Evolutionary conservation across 2,329 filamentous ascomycete genomes (phyloP).

Genomic region (Epichloe hybrida): DNA sequence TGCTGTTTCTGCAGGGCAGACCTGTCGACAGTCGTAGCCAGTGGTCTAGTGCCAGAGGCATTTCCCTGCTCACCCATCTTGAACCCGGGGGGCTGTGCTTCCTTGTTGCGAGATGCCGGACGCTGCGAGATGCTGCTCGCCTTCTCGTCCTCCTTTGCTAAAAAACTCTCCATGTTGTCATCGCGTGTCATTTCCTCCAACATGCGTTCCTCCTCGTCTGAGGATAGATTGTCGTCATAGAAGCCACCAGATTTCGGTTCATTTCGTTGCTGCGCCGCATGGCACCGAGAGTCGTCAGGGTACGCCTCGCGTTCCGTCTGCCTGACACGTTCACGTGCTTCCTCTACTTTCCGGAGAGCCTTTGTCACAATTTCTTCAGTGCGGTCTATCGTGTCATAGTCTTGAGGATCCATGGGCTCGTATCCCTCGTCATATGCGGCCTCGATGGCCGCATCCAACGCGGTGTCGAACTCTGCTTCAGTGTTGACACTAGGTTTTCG

Average conservation of each 20-base stretch:
- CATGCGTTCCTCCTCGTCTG: slow-evolving; percentile 61
- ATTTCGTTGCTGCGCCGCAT: slow-evolving; percentile 17
- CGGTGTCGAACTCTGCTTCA: slow-evolving; percentile 85
- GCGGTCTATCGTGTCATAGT: slow-evolving; percentile 21
- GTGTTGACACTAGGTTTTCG: slow-evolving; percentile 57
- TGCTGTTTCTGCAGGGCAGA: slow-evolving; percentile 9
- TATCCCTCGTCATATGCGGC: slow-evolving; percentile 89
- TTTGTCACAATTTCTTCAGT: slow-evolving; percentile 36
- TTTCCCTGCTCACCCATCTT: slow-evolving; percentile 45
- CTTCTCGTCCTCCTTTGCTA: slow-evolving; percentile 42
- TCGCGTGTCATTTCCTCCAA: slow-evolving; percentile 81
- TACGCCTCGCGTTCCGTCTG: slow-evolving; percentile 57
- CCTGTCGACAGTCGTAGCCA: slow-evolving; percentile 58
- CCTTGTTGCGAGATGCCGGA: slow-evolving; percentile 57
- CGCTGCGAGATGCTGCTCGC: slow-evolving; percentile 33
- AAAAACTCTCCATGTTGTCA: slow-evolving; percentile 71
- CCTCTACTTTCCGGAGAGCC: slow-evolving; percentile 53
- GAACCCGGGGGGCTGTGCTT: slow-evolving; percentile 68
- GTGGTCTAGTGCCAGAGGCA: slow-evolving; percentile 35
- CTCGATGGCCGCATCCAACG: slow-evolving; percentile 87
- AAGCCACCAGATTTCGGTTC: slow-evolving; percentile 34
- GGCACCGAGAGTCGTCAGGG: slow-evolving; percentile 12
- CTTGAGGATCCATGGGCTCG: slow-evolving; percentile 50
- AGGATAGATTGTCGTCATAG: slow-evolving; percentile 46
- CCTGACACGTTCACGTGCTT: slow-evolving; percentile 62